A percentile compares a stretch with the other conserved stretches of the same genome.
These are phyloP conservation scores for Calonectria hongkongensis DNA, from an alignment of 2,329 filamentous ascomycete genomes.

Conservation along the genomic window DNA sequence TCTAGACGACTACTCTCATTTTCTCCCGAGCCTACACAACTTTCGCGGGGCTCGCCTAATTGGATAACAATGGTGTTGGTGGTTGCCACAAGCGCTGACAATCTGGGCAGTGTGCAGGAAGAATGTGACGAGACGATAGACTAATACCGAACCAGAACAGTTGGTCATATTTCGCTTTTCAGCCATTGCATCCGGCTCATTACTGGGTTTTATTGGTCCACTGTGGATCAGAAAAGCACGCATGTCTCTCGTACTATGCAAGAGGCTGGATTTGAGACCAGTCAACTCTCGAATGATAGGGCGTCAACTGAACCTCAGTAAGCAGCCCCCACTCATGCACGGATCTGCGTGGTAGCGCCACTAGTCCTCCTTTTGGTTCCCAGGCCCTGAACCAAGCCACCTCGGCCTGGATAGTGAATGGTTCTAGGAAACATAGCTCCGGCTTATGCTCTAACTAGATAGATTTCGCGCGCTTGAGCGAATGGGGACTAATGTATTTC, in stretches of 20 bases:
- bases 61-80: neutral
- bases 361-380: neutral
- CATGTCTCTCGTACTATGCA: conserved; percentile 16
- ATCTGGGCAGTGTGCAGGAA: neutral
- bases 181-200: neutral
- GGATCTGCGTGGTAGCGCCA: neutral
- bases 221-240: neutral
- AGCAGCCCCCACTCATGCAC: conserved; percentile 4
- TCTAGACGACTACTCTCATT: neutral
- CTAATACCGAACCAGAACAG: conserved; percentile 4
- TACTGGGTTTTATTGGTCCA: neutral
- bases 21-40: neutral
- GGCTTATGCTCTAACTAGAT: neutral
- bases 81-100: neutral
- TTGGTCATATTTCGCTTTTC: neutral
- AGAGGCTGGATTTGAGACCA: conserved; percentile 3
- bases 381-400: neutral
- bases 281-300: neutral
- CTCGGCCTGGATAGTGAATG: neutral
- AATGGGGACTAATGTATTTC: neutral
- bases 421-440: neutral
- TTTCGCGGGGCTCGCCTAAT: neutral
- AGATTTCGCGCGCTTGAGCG: neutral
- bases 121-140: conserved; percentile 11
- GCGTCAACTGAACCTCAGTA: neutral